Conservation (phyloP, 2,329 filamentous ascomycete genomes). For the Thielaviopsis populi region DNA sequence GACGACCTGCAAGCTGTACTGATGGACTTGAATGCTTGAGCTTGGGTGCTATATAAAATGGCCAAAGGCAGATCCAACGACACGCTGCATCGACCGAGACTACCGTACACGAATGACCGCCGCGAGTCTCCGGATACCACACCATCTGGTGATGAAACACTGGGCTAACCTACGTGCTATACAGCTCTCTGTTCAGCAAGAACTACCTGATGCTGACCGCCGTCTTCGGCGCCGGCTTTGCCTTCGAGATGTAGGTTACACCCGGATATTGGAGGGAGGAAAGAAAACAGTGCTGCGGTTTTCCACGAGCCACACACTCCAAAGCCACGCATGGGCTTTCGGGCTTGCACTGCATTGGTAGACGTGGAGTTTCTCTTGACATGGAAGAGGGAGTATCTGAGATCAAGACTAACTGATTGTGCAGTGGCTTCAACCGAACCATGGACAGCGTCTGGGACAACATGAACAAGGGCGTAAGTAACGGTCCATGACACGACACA, state of each 20-base stretch:
- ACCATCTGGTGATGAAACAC: background rate
- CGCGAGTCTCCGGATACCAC: background rate
- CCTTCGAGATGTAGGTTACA: conserved; percentile 71
- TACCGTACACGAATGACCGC: background rate
- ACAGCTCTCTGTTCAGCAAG: conserved; percentile 66
- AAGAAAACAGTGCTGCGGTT: background rate
- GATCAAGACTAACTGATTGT: conserved; percentile 13
- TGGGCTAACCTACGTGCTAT: conserved; percentile 6
- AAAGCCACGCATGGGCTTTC: background rate
- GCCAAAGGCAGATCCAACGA: background rate
- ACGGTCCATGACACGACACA: background rate
- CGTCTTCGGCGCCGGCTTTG: conserved; percentile 80
- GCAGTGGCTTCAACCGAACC: conserved; percentile 64
- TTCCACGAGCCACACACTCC: background rate
- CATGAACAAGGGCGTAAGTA: conserved; percentile 79
- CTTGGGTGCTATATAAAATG: background rate
- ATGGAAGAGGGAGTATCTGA: background rate
- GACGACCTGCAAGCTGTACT: background rate
- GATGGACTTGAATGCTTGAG: background rate
- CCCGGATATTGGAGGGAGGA: too few species aligned
- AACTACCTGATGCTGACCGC: conserved; percentile 78
- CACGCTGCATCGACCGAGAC: background rate
- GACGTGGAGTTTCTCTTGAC: background rate
- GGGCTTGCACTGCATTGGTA: too few species aligned
- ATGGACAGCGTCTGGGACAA: conserved; percentile 83